Evolutionary conservation across 1,284 basidiomycete genomes (phyloP).

Genomic region (Melampsora americana): DNA sequence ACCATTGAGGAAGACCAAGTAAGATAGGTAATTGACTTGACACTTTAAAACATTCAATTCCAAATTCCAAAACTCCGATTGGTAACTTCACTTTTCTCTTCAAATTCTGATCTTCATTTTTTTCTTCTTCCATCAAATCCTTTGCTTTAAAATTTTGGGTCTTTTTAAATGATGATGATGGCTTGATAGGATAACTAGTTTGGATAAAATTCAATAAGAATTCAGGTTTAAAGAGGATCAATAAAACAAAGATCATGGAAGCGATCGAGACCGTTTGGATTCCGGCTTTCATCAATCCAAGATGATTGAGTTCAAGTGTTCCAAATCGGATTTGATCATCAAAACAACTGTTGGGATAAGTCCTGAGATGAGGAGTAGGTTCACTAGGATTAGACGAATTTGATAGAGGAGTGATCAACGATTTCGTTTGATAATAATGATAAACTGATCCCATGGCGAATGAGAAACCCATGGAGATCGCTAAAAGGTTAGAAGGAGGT

Average conservation of each 20-base stretch:
- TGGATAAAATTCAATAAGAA: constrained; percentile 21
- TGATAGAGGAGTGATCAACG: too few species aligned
- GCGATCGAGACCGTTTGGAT: constrained; percentile 34
- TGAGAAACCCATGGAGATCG: constrained; percentile 40
- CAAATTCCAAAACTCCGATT: too few species aligned
- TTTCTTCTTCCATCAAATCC: neutral
- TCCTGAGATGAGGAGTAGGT: neutral
- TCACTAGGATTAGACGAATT: neutral
- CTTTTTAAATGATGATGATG: neutral
- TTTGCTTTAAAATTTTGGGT: constrained; percentile 1
- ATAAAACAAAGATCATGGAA: constrained; percentile 28
- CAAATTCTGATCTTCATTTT: neutral
- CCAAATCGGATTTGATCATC: neutral
- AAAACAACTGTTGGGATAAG: neutral
- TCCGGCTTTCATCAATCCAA: constrained; percentile 12
- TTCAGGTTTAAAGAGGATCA: constrained; percentile 31
- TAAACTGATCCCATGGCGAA: constrained; percentile 39
- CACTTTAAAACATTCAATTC: too few species aligned
- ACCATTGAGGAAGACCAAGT: too few species aligned
- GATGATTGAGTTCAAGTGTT: neutral
- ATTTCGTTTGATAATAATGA: constrained; percentile 9
- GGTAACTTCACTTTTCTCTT: too few species aligned
- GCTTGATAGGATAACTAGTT: neutral
- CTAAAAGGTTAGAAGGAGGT: constrained; percentile 24
- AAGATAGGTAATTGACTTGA: too few species aligned